A percentile compares a stretch with the other conserved stretches of the same genome.
Evolutionary conservation across 1,284 basidiomycete genomes (phyloP).

Genomic region (Ustilago nuda): DNA sequence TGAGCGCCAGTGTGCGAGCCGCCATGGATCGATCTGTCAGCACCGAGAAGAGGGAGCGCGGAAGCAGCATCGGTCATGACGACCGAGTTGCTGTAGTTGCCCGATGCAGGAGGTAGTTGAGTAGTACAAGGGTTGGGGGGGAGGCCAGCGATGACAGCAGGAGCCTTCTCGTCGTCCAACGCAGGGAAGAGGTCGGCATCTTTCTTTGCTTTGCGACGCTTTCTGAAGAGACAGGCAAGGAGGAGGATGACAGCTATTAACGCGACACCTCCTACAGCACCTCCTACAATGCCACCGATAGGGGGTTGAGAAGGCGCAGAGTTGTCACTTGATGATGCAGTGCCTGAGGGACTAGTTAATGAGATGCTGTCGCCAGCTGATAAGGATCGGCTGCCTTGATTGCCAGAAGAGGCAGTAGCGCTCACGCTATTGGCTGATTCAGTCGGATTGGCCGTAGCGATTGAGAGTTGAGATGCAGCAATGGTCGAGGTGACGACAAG

Average conservation of each 20-base stretch:
- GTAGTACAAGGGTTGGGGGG: slow-evolving; percentile 31
- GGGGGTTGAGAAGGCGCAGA: slow-evolving; percentile 1
- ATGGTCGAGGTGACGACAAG: slow-evolving; percentile 38
- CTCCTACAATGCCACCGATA: slow-evolving; percentile 36
- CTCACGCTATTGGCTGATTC: slow-evolving; percentile 2
- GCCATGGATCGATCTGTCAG: slow-evolving; percentile 21
- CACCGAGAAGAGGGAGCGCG: slow-evolving; percentile 24
- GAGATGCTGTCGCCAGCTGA: background rate
- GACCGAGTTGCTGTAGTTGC: slow-evolving; percentile 30
- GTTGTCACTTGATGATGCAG: slow-evolving; percentile 7
- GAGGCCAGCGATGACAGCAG: slow-evolving; percentile 34
- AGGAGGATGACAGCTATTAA: slow-evolving; percentile 20
- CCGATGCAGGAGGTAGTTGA: slow-evolving; percentile 19
- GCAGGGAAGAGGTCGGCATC: slow-evolving; percentile 28
- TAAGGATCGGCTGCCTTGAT: background rate
- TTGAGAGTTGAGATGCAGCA: slow-evolving; percentile 21
- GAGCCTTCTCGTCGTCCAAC: slow-evolving; percentile 24
- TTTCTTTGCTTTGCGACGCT: slow-evolving; percentile 27
- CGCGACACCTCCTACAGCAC: slow-evolving; percentile 26
- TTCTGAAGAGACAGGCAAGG: slow-evolving; percentile 18
- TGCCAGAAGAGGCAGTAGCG: slow-evolving; percentile 2
- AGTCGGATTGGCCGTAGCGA: slow-evolving; percentile 6
- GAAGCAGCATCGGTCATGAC: slow-evolving; percentile 34
- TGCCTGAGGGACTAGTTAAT: background rate
- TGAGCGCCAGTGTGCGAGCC: slow-evolving; percentile 12